phyloP scores from a whole-genome alignment of 73 alveolate genomes.

The Vitrella brassicaformis region DNA sequence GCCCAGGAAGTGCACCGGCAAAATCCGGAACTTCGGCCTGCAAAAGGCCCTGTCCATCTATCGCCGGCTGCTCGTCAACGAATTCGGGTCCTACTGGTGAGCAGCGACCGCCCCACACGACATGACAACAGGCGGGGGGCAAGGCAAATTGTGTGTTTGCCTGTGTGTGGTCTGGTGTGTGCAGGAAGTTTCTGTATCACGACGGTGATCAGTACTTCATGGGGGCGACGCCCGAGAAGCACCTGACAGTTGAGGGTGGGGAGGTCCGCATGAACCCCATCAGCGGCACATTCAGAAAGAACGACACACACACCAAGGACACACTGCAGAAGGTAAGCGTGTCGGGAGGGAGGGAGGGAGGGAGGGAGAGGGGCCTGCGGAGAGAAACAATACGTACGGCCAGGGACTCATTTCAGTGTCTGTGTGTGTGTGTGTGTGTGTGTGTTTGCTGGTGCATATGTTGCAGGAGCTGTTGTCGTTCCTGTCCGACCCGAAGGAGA shows the following conservation, averaged over 20 bases:
- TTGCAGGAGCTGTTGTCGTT: not conserved
- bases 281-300: not conserved
- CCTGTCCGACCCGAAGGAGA: not conserved
- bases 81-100: not conserved
- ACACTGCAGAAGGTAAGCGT: not conserved
- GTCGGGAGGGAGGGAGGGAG: too few species aligned
- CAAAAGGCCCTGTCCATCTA: not conserved
- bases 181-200: not conserved
- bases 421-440: not conserved
- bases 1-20: not conserved
- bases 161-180: not conserved
- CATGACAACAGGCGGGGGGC: too few species aligned
- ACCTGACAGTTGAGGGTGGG: not conserved
- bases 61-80: not conserved
- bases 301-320: not conserved
- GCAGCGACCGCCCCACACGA: too few species aligned
- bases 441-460: not conserved
- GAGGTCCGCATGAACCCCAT: not conserved
- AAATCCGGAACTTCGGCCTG: not conserved
- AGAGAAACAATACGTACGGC: too few species aligned
- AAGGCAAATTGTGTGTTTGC: not conserved
- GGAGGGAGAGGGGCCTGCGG: too few species aligned
- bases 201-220: not conserved
- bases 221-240: not conserved
- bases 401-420: not conserved